phyloP scores from a whole-genome alignment of 1,139 yeast species.

The Zhuliangozyma blackwelliae region DNA sequence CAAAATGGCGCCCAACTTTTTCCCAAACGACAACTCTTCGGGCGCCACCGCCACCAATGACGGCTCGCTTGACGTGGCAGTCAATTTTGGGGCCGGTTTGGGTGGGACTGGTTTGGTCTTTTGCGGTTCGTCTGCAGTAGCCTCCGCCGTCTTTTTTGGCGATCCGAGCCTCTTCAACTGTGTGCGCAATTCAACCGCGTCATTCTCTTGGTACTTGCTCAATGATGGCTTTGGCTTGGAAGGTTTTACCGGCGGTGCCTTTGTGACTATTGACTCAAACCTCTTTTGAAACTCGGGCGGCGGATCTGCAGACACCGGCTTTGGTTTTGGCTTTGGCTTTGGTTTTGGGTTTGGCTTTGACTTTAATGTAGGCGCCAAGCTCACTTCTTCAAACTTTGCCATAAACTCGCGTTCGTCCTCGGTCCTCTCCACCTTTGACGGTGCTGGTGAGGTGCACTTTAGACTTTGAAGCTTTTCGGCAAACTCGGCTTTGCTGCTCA shows the following conservation, averaged over 20 bases:
- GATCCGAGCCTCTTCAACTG: slow-evolving; percentile 18
- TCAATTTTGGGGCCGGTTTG: not conserved
- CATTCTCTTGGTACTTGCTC: slow-evolving; percentile 20
- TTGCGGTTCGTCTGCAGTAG: slow-evolving; percentile 1
- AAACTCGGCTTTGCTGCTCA: slow-evolving; percentile 4
- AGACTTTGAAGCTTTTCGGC: slow-evolving; percentile 4
- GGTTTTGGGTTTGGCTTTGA: not conserved
- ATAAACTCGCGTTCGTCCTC: slow-evolving; percentile 3
- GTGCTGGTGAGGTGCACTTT: slow-evolving; percentile 3
- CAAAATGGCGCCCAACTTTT: slow-evolving; percentile 9
- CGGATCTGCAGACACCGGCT: slow-evolving; percentile 1
- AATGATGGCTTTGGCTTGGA: slow-evolving; percentile 12
- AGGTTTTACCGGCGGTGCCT: slow-evolving; percentile 6
- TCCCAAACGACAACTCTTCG: slow-evolving; percentile 7
- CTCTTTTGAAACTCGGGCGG: slow-evolving; percentile 11
- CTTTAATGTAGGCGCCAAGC: not conserved
- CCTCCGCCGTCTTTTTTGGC: not conserved
- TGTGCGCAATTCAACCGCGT: slow-evolving; percentile 19
- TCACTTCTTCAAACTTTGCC: not conserved
- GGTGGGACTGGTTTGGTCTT: slow-evolving; percentile 1
- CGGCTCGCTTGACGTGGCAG: not conserved
- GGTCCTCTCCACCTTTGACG: not conserved
- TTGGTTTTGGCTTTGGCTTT: slow-evolving; percentile 2
- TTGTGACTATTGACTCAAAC: slow-evolving; percentile 7
- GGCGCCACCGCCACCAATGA: not conserved